A percentile compares a stretch with the other conserved stretches of the same genome.
These are phyloP conservation scores for Epichloe bromicola DNA, from an alignment of 2,329 filamentous ascomycete species.

Conservation along the genomic window DNA sequence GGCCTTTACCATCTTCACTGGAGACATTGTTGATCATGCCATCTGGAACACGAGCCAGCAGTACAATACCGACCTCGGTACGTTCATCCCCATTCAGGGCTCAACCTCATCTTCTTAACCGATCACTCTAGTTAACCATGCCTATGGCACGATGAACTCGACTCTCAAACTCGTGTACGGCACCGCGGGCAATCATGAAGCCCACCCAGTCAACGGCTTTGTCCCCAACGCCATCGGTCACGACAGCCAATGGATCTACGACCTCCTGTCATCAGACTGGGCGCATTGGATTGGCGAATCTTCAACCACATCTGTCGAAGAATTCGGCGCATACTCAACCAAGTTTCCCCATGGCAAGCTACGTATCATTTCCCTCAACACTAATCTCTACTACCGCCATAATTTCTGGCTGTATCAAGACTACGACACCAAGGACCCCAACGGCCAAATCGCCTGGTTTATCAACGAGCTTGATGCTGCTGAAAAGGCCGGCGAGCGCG, in stretches of 20 bases:
- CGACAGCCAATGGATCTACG: slow-evolving; percentile 38
- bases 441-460: slow-evolving; percentile 39
- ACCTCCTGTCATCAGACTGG: slow-evolving; percentile 33
- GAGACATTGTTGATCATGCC: slow-evolving; percentile 42
- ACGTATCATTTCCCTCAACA: slow-evolving; percentile 47
- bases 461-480: slow-evolving; percentile 38
- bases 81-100: slow-evolving; percentile 1
- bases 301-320: slow-evolving; percentile 17
- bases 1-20: slow-evolving; percentile 44
- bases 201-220: slow-evolving; percentile 36
- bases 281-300: slow-evolving; percentile 29
- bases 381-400: slow-evolving; percentile 41
- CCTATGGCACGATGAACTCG: slow-evolving; percentile 32
- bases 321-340: slow-evolving; percentile 36
- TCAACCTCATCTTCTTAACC: slow-evolving; percentile 15
- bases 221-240: slow-evolving; percentile 25
- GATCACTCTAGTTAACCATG: slow-evolving; percentile 23
- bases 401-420: slow-evolving; percentile 43
- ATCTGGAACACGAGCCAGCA: slow-evolving; percentile 31
- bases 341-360: slow-evolving; percentile 30
- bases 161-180: slow-evolving; percentile 33
- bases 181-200: slow-evolving; percentile 44
- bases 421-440: slow-evolving; percentile 33
- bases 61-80: slow-evolving; percentile 20
- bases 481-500: slow-evolving; percentile 36